Evolutionary conservation across 257 asterid genomes (phyloP).

Genomic region (Striga asiatica): DNA sequence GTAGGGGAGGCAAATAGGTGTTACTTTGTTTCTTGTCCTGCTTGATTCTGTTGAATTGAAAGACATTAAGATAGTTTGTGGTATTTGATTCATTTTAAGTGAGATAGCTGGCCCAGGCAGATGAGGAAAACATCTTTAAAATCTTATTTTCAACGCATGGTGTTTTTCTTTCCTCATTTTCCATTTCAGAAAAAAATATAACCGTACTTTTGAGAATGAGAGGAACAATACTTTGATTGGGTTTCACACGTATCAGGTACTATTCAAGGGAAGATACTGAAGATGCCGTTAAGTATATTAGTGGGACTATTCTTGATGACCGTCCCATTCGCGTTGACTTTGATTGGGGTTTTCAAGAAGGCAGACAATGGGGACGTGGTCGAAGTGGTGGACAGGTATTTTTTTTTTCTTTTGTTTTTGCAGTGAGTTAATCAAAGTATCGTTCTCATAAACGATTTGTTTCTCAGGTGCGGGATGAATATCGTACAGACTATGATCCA

Average conservation of each 20-base stretch:
- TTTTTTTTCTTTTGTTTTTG: background rate
- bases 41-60: background rate
- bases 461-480: conserved; percentile 93
- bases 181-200: no score
- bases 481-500: conserved; percentile 98
- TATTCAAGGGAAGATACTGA: conserved; percentile 92
- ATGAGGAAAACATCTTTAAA: no score
- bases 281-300: conserved; percentile 79
- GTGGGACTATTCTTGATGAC: conserved; percentile 97
- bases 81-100: background rate
- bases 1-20: background rate
- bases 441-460: conserved; percentile 15
- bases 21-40: background rate
- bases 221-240: no score
- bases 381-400: conserved; percentile 95
- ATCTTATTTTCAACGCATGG: no score
- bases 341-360: conserved; percentile 99
- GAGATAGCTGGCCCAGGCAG: no score
- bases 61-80: background rate
- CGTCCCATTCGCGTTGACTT: conserved; percentile 99
- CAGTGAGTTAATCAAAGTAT: background rate
- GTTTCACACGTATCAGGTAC: conserved; percentile 43
- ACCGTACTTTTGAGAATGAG: no score
- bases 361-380: conserved; percentile 99
- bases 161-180: no score